Evolutionary conservation across 768 basidiomycete genomes (phyloP).

Genomic region (Tulasnella sp.): DNA sequence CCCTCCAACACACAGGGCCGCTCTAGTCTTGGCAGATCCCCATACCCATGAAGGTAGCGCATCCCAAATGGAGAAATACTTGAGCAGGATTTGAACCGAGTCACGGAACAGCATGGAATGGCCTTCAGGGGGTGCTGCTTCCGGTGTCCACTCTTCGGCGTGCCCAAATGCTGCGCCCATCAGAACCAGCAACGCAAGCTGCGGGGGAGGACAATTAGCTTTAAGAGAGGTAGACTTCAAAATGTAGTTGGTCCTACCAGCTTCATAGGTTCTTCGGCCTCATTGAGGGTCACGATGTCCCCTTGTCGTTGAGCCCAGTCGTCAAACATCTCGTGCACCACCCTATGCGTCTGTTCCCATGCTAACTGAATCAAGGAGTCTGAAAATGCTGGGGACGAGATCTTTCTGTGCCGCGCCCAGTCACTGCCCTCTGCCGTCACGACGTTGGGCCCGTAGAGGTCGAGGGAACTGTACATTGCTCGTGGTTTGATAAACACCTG

Average conservation of each 20-base stretch:
- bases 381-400: not conserved
- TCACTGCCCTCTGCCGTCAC: slow-evolving; percentile 1
- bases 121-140: no score
- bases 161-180: not conserved
- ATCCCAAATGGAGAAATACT: no score
- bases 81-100: no score
- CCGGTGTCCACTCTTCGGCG: not conserved
- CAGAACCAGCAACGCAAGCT: not conserved
- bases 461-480: not conserved
- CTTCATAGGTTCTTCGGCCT: not conserved
- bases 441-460: slow-evolving; percentile 9
- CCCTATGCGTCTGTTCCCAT: not conserved
- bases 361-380: not conserved
- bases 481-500: not conserved
- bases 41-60: no score
- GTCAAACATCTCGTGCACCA: slow-evolving; percentile 8
- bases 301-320: not conserved
- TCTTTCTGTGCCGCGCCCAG: slow-evolving; percentile 5
- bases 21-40: not conserved
- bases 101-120: no score
- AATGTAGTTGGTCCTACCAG: not conserved
- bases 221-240: no score
- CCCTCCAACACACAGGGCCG: not conserved
- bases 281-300: not conserved
- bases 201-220: no score